Conservation (phyloP, 192 early-diverging fungal genomes). For the Coemansia sp. region DNA sequence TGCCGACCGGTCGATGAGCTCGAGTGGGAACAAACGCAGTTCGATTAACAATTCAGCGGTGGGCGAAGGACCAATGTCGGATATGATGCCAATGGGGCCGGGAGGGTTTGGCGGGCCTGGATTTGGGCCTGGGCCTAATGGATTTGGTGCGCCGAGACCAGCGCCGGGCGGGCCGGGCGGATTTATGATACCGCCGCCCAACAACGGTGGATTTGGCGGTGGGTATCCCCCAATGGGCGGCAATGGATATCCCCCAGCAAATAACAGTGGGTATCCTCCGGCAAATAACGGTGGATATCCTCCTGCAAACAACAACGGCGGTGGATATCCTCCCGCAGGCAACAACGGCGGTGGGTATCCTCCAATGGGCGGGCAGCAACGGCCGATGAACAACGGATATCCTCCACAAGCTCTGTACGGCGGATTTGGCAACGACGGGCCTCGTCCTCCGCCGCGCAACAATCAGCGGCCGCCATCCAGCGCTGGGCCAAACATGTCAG, state of each 20-base stretch:
- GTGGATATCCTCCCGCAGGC: slow-evolving; percentile 14
- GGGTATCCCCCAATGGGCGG: neutral
- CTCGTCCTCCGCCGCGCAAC: slow-evolving; percentile 8
- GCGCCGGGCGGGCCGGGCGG: slow-evolving; percentile 14
- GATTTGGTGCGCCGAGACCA: neutral
- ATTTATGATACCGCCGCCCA: slow-evolving; percentile 13
- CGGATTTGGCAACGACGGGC: neutral
- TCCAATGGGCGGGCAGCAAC: neutral
- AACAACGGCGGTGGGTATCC: neutral
- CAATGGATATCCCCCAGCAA: neutral
- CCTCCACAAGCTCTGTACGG: neutral
- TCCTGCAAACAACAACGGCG: neutral
- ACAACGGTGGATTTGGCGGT: slow-evolving; percentile 5
- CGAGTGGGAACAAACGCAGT: neutral
- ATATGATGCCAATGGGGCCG: slow-evolving; percentile 30
- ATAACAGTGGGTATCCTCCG: slow-evolving; percentile 13
- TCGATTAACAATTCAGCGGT: slow-evolving; percentile 28
- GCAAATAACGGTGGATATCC: neutral
- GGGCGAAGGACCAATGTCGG: slow-evolving; percentile 17
- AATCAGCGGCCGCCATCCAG: slow-evolving; percentile 10
- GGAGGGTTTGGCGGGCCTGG: slow-evolving; percentile 4
- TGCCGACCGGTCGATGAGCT: neutral
- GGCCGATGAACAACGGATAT: slow-evolving; percentile 1
- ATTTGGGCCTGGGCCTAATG: neutral
- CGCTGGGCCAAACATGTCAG: slow-evolving; percentile 12